Percentiles rank a stretch among this genome's conserved stretches.
phyloP scores from a whole-genome alignment of 257 asterid species.

The Fraxinus anomala region DNA sequence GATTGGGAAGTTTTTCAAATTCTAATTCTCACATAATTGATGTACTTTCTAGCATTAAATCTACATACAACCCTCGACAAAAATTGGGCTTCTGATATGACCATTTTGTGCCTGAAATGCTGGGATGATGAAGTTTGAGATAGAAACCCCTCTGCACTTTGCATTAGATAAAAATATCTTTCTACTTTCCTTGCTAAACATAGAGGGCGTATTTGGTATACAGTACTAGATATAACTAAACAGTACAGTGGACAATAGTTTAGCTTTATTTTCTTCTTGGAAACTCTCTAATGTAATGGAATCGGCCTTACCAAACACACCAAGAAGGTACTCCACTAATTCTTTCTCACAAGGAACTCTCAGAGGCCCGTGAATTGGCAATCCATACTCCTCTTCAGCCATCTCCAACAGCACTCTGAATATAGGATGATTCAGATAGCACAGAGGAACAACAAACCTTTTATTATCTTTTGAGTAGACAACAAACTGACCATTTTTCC shows the following conservation, averaged over 20 bases:
- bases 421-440: conserved; percentile 51
- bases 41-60: not conserved
- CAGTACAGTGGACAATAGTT: not conserved
- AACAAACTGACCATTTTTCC: conserved; percentile 45
- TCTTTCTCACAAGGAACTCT: conserved; percentile 51
- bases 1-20: not conserved
- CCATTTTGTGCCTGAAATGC: conserved; percentile 14
- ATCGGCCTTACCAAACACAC: conserved; percentile 2
- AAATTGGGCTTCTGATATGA: conserved; percentile 20
- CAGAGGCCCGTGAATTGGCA: conserved; percentile 42
- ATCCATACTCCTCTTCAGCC: conserved; percentile 63
- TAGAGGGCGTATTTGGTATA: not conserved
- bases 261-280: not conserved
- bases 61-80: conserved; percentile 17
- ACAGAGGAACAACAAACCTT: conserved; percentile 40
- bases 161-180: conserved; percentile 15
- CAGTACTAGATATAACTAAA: not conserved
- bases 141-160: too few relatives aligned
- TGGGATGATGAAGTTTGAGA: conserved; percentile 15
- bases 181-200: conserved; percentile 31
- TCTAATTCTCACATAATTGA: conserved; percentile 4
- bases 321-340: conserved; percentile 38
- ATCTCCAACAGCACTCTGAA: conserved; percentile 54
- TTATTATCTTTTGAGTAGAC: conserved; percentile 53
- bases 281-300: not conserved